Percentiles rank a stretch among this genome's conserved stretches.
Evolutionary conservation across 768 basidiomycete genomes (phyloP).

Genomic region (Lentinula raphanica): DNA sequence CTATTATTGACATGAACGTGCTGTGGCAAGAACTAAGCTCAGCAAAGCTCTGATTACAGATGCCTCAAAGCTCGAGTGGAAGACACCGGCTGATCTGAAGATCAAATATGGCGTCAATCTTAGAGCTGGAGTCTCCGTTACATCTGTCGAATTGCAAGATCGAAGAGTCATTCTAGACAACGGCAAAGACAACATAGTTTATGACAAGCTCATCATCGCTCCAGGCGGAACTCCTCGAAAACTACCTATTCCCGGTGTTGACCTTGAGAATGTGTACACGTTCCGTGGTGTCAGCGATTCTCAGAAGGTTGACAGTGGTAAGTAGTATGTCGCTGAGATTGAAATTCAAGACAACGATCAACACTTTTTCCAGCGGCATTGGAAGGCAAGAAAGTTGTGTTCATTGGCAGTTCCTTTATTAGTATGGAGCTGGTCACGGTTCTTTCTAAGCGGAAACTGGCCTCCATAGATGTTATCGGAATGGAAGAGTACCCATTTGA

Average conservation of each 20-base stretch:
- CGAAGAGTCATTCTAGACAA: constrained; percentile 60
- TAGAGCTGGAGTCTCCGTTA: constrained; percentile 61
- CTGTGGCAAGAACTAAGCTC: constrained; percentile 63
- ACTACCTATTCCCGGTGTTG: constrained; percentile 70
- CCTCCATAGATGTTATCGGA: constrained; percentile 79
- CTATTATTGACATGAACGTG: constrained; percentile 4
- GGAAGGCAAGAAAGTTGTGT: constrained; percentile 71
- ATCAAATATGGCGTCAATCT: constrained; percentile 68
- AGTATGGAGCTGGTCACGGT: constrained; percentile 89
- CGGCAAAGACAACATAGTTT: constrained; percentile 55
- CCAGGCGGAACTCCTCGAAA: constrained; percentile 69
- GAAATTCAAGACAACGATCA: not conserved
- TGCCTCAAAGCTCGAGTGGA: constrained; percentile 70
- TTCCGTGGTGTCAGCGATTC: constrained; percentile 69
- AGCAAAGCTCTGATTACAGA: constrained; percentile 84
- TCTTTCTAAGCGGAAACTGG: constrained; percentile 65
- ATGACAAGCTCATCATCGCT: constrained; percentile 78
- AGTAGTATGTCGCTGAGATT: constrained; percentile 13
- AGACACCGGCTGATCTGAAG: constrained; percentile 66
- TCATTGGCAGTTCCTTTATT: constrained; percentile 89
- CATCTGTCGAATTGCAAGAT: constrained; percentile 55
- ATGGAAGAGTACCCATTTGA: constrained; percentile 81
- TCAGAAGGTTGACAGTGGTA: constrained; percentile 66
- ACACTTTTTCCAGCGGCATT: constrained; percentile 40
- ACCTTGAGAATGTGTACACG: constrained; percentile 73